Evolutionary conservation across 2,329 filamentous ascomycete species (phyloP), one percentile per base, ranked within the genome.

Genomic region (Simplicillium aogashimaense): DNA sequence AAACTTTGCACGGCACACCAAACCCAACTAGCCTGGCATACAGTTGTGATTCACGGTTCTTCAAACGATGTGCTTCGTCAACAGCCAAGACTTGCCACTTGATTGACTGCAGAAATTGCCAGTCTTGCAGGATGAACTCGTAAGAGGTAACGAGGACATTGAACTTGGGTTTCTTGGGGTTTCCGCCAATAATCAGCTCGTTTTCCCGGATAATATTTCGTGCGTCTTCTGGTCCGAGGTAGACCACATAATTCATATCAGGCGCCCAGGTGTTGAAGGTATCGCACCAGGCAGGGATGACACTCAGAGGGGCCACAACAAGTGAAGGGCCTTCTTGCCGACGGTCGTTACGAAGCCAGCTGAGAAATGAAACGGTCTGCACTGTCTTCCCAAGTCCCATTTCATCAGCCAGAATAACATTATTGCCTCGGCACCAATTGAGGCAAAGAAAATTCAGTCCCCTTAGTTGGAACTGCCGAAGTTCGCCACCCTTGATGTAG

Each of bases 371-470:
- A 20, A 98, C 89, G 1, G 90, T 95, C 64, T 98, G 92, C 1
- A 98, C 92, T 0, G 92, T 98, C 66, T 98, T 98, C 20, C 92
- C 92, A 12, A 98, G 73, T 52, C 92, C 92, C 92, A 98, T 98
- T 64, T 98, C 92, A 57, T 98, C 92, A 37, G 92, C 92, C 39
- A 98, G 74, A 52, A 98, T 95, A 55, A 97, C 92, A 52, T 97
- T 98, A 60, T 92, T 92, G 41, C 80, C 81, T 53, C 84, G 82
- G 39, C 85, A 86, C 94, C 94, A 98, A 62, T 97, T 95, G 63
- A 94, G 87, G 35, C 86, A 86, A 46, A 98, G 70, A 61, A 95
- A 98, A 65, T 97, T 97, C 45, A 98, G 69, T 25, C 94, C 92
- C 48, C 83, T 86, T 52, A 97, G 74, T 62, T 98, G 94, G 58